phyloP scores from a whole-genome alignment of 805 yeast genomes.

The Cyberlindnera subsufficiens region DNA sequence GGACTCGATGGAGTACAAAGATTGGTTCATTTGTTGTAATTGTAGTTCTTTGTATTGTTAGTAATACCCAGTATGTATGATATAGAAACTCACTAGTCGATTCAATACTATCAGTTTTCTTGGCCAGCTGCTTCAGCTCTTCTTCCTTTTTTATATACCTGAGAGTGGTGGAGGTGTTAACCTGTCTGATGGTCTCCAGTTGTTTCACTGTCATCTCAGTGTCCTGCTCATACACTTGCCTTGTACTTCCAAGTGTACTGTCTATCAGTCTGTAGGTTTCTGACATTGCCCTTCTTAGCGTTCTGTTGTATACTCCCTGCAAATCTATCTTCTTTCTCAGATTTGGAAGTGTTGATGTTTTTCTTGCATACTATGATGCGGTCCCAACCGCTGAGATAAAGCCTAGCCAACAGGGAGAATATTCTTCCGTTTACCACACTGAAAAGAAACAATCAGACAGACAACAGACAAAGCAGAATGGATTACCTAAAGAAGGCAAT shows the following conservation, averaged over 20 bases:
- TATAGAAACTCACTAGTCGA: slow-evolving; percentile 12
- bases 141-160: slow-evolving; percentile 43
- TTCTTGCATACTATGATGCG: not conserved
- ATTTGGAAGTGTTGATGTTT: not conserved
- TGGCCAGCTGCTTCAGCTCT: slow-evolving; percentile 27
- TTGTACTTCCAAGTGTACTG: slow-evolving; percentile 27
- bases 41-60: slow-evolving; percentile 23
- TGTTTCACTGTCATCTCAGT: slow-evolving; percentile 33
- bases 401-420: too few species aligned
- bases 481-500: slow-evolving; percentile 79
- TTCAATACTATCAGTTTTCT: slow-evolving; percentile 16
- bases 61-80: not conserved
- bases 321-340: too few species aligned
- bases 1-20: slow-evolving; percentile 10
- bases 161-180: slow-evolving; percentile 53
- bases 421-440: too few species aligned
- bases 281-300: slow-evolving; percentile 5
- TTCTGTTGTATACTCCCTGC: not conserved
- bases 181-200: slow-evolving; percentile 44
- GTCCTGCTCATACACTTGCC: slow-evolving; percentile 31
- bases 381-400: not conserved
- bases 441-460: too few species aligned
- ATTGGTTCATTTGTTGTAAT: slow-evolving; percentile 12
- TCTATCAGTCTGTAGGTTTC: slow-evolving; percentile 14
- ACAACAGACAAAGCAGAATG: slow-evolving; percentile 37